Conservation (phyloP, 1,284 basidiomycete genomes). For the Sutorius eximius region DNA sequence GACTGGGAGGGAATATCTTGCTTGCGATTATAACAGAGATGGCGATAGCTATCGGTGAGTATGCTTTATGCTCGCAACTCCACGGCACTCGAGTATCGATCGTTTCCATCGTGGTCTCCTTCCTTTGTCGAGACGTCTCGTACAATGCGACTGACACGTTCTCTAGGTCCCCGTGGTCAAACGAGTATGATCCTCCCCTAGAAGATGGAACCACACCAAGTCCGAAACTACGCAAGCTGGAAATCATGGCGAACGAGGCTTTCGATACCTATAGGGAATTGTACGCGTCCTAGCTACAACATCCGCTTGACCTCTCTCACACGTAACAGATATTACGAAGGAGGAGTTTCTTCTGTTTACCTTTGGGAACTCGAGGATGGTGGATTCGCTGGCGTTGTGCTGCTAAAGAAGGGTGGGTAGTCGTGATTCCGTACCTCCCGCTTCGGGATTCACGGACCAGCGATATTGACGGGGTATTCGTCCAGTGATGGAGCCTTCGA, state of each 20-base stretch:
- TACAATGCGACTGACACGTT: slow-evolving; percentile 3
- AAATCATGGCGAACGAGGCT: slow-evolving; percentile 91
- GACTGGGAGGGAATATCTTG: slow-evolving; percentile 86
- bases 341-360: slow-evolving; percentile 96
- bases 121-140: not conserved
- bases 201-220: slow-evolving; percentile 88
- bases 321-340: slow-evolving; percentile 86
- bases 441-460: not conserved
- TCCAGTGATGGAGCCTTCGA: slow-evolving; percentile 59
- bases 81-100: not conserved
- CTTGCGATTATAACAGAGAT: slow-evolving; percentile 97
- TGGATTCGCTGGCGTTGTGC: slow-evolving; percentile 93
- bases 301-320: slow-evolving; percentile 3
- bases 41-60: slow-evolving; percentile 89
- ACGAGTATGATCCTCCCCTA: slow-evolving; percentile 88
- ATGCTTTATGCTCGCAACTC: not conserved
- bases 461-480: slow-evolving; percentile 3
- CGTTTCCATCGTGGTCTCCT: not conserved
- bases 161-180: slow-evolving; percentile 92
- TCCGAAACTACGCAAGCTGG: slow-evolving; percentile 84
- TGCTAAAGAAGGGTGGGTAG: slow-evolving; percentile 90
- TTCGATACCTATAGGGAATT: slow-evolving; percentile 98
- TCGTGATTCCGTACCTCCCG: slow-evolving; percentile 1
- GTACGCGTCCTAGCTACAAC: slow-evolving; percentile 44
- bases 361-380: slow-evolving; percentile 98